Evolutionary conservation across 495 filamentous ascomycete genomes (phyloP), one percentile per base, ranked within the genome.

Genomic region (Melanomma pulvis-pyrius): DNA sequence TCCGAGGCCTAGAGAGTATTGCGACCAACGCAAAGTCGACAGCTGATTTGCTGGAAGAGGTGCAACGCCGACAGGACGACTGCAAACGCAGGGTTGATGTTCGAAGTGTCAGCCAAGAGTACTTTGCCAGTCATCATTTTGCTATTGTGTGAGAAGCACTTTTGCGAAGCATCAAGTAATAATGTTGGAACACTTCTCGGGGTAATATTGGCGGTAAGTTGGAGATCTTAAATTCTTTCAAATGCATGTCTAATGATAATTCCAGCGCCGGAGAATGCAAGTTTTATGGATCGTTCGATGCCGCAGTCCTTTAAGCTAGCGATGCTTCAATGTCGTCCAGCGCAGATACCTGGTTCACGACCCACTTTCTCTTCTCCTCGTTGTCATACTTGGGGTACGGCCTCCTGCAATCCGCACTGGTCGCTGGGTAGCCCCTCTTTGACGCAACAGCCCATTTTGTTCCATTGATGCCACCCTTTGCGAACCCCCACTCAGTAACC

Each of bases 391-490:
- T 71, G 0, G 79, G 78, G 50, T 78, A 80, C 28, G 79, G 79
- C 32, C 77, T 70, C 22, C 77, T 58, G 58, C 77, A 80, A 57
- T 77, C 73, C 32, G 69, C 74, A 58, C 76, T 79, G 47, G 56
- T 55, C 55, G 72, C 61, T 6, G 78, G 77, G 56, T 80, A 81
- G 15, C 77, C 78, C 28, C 70, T 65, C 46, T 71, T 64, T 57
- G 78, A 72, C 13, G 70, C 73, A 13, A 80, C 76, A 13, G 77
- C 74, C 74, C 75, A 80, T 55, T 81, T 81, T 30, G 73, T 80
- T 11, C 78, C 78, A 48, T 76, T 79, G 63, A 80, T 79, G 21
- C 77, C 77, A 32, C 72, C 74, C 53, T 79, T 79, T 12, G 59
- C 77, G 55, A 82, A 75, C 13, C 75, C 79, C 74, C 76, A 78